These are phyloP conservation scores for Murraya koenigii DNA, from an alignment of 345 rosid species.

Conservation along the genomic window DNA sequence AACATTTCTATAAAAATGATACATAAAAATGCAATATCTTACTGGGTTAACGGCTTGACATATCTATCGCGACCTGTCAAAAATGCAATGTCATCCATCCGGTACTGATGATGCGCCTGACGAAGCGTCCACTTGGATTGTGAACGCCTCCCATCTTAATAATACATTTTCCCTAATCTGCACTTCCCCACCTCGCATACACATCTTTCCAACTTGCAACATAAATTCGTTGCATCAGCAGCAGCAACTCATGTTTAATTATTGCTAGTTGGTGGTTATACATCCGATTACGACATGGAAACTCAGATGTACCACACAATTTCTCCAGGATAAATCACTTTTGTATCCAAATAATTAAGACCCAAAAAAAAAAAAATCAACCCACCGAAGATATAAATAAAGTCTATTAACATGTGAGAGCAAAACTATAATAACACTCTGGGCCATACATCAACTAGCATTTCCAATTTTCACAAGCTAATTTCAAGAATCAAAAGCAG, in stretches of 20 bases:
- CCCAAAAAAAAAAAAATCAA: background rate
- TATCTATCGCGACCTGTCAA: background rate
- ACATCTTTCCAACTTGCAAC: background rate
- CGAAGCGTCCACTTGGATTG: background rate
- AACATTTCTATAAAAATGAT: too few species aligned
- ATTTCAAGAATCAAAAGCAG: conserved; percentile 1
- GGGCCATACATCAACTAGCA: background rate
- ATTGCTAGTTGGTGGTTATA: too few species aligned
- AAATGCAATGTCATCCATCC: background rate
- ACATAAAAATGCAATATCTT: too few species aligned
- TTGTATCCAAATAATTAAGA: background rate
- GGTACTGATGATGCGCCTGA: background rate
- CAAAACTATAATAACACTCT: background rate
- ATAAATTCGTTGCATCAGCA: background rate
- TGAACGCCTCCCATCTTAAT: background rate
- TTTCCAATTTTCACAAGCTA: background rate
- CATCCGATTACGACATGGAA: too few species aligned
- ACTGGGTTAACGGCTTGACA: too few species aligned
- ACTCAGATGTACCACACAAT: too few species aligned
- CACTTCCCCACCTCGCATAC: background rate
- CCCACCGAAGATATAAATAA: background rate
- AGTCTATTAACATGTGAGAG: background rate
- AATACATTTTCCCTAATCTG: background rate
- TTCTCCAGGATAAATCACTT: background rate
- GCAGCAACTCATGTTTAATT: too few species aligned